Evolutionary conservation across 306 rosid genomes (phyloP), one percentile per base, ranked within the genome.

Genomic region (Sindora glabra): DNA sequence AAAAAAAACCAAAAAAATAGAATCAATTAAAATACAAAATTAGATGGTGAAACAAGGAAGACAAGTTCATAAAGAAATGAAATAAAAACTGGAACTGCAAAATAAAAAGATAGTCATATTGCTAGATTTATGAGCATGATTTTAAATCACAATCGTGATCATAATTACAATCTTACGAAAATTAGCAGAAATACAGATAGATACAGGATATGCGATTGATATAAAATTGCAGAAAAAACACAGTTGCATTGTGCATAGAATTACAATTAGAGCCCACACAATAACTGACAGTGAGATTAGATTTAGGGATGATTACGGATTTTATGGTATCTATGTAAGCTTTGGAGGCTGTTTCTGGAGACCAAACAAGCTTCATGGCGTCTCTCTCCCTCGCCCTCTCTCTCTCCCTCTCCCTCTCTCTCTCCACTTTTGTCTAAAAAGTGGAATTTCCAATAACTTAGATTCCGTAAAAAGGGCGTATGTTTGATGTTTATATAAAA

Each of bases 301-400:
- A 15, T 8, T 22, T 13, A 10, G 12, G 14, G 6, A 5, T 52
- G 45, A 86, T 84, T 80, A 90, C 97, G 6, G 94, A 69, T 80
- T 84, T 76, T 1, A 90, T 85, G 8, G 97, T 90, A 46, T 84
- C 95, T 29, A 90, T 46, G 62, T 86, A 90, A 27, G 97, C 84
- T 62, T 80, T 77, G 3, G 81, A 82, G 48, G 97, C 95, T 4
- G 79, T 64, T 65, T 90, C 95, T n/a, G 95, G 95, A 8, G 94
- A 86, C 97, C 97, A 90, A 64, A 78, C 75, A 15, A 90, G 97
- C 95, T 86, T 90, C 97, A 90, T 89, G 68, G n/a, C 46, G 59
- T 3, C 14, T 10, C 21, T 10, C 37, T 3, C 34, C 10, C 66
- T 0, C 11, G 1, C 22, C 51, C 51, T 17, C 48, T 16, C 14